phyloP scores from a whole-genome alignment of 2,329 filamentous ascomycete species.

The Penicillium sp. region DNA sequence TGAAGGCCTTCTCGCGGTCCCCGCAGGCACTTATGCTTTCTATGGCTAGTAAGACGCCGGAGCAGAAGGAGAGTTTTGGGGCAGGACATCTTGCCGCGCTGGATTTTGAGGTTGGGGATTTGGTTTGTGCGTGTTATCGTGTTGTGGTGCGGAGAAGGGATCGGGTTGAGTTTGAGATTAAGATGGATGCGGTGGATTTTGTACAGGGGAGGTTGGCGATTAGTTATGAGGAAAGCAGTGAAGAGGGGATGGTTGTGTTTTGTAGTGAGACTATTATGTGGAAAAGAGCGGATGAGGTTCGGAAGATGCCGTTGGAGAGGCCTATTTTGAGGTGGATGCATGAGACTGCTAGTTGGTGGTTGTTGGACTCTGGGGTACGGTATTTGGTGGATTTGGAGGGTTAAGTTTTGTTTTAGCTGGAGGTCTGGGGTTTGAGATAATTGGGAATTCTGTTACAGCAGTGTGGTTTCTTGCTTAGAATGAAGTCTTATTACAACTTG shows the following conservation, averaged over 20 bases:
- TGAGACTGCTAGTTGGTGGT: constrained; percentile 37
- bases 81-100: constrained; percentile 25
- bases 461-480: no score
- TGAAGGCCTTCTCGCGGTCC: constrained; percentile 32
- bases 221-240: constrained; percentile 6
- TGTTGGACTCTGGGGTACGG: constrained; percentile 34
- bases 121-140: constrained; percentile 34
- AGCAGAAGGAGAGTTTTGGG: constrained; percentile 25
- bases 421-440: neutral
- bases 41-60: constrained; percentile 15
- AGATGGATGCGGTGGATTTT: constrained; percentile 13
- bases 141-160: constrained; percentile 24
- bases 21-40: constrained; percentile 33
- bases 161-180: constrained; percentile 34
- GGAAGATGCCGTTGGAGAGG: constrained; percentile 32
- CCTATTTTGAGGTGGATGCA: constrained; percentile 31
- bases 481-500: no score
- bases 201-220: constrained; percentile 27
- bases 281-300: constrained; percentile 18
- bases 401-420: neutral
- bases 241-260: constrained; percentile 21
- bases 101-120: constrained; percentile 30
- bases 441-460: no score
- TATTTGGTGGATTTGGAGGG: constrained; percentile 29
- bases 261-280: constrained; percentile 34